Conservation (phyloP, 2,329 filamentous ascomycete species). For the Diaporthe capsici region DNA sequence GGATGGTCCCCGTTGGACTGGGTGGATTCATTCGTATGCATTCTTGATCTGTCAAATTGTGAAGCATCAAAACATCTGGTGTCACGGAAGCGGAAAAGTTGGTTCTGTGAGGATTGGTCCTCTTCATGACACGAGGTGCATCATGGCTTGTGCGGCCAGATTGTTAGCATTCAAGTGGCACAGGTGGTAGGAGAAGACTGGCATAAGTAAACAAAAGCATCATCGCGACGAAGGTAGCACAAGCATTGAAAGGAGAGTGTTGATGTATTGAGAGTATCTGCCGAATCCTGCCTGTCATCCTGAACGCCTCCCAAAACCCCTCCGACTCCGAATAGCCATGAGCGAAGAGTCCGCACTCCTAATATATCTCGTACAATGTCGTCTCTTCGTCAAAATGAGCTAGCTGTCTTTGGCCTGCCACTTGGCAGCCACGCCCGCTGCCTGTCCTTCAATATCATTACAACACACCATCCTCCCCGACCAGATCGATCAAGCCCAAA, state of each 20-base stretch:
- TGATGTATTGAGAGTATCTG: slow-evolving; percentile 37
- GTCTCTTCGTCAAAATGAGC: background rate
- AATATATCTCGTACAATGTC: slow-evolving; percentile 9
- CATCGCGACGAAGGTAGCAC: background rate
- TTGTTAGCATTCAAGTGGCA: background rate
- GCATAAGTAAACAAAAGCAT: background rate
- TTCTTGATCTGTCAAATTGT: background rate
- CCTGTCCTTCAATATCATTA: background rate
- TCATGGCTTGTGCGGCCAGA: background rate
- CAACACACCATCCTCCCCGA: too few relatives aligned
- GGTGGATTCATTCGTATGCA: background rate
- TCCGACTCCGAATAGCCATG: background rate
- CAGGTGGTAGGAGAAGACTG: background rate
- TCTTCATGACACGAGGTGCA: too few relatives aligned
- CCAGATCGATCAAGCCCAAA: background rate
- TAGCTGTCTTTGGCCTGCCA: background rate
- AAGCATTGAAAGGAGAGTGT: slow-evolving; percentile 17
- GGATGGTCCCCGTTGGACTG: background rate
- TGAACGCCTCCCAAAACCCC: slow-evolving; percentile 1
- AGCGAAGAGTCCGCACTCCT: slow-evolving; percentile 10
- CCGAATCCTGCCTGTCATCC: background rate
- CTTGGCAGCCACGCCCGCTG: too few relatives aligned
- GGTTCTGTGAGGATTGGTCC: background rate
- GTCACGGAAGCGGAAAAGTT: background rate
- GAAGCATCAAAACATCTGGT: background rate